phyloP scores from a whole-genome alignment of 139 green algal genomes.

The Coelastrella sp. region DNA sequence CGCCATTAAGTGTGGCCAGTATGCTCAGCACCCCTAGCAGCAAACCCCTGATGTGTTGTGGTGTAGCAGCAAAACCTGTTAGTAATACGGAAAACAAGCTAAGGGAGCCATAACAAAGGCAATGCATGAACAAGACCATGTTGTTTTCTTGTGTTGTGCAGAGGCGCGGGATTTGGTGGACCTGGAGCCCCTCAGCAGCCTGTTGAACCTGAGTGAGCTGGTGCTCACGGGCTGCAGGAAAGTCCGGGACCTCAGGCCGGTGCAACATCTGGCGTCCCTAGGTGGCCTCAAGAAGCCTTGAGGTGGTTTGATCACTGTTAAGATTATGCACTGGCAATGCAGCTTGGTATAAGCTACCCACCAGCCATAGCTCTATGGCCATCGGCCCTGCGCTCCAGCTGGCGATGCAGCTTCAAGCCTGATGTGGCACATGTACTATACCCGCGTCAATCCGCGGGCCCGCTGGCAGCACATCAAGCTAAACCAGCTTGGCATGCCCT shows the following conservation, averaged over 20 bases:
- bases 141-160: neutral
- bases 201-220: slow-evolving; percentile 12
- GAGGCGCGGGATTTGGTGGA: neutral
- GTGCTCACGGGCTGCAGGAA: slow-evolving; percentile 29
- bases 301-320: neutral
- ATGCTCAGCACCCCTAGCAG: too few species aligned
- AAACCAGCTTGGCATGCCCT: too few species aligned
- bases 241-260: slow-evolving; percentile 6
- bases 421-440: neutral
- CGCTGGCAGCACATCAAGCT: too few species aligned
- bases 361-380: neutral
- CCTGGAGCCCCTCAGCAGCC: neutral
- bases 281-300: neutral
- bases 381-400: neutral
- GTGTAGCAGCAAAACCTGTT: too few species aligned
- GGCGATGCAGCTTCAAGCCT: neutral
- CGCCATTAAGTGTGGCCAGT: too few species aligned
- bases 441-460: too few species aligned
- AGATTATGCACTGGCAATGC: neutral
- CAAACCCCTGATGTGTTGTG: too few species aligned
- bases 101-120: neutral
- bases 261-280: neutral
- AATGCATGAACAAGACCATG: neutral
- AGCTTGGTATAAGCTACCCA: neutral
- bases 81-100: too few species aligned